Evolutionary conservation across 179 eudicot species (phyloP).

Genomic region (Kewa caespitosa): DNA sequence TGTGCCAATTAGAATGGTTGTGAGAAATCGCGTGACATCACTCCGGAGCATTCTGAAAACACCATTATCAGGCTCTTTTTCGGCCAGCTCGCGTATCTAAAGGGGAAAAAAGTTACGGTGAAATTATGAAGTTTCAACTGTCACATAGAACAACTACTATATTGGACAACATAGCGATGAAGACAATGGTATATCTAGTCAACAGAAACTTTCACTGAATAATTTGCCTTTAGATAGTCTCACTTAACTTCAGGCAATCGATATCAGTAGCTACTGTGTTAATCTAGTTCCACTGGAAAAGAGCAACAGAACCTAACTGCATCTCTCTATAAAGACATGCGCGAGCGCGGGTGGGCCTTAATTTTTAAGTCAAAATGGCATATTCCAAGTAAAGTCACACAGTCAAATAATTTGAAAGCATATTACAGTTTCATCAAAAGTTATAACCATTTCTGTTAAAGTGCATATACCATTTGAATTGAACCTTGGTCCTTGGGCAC

Average conservation of each 20-base stretch:
- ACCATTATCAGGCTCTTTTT: slow-evolving; percentile 83
- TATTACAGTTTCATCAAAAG: no score
- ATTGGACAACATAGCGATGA: neutral
- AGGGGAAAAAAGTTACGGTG: slow-evolving; percentile 1
- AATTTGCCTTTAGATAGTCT: neutral
- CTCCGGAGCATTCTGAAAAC: slow-evolving; percentile 91
- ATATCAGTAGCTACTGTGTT: neutral
- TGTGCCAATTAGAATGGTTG: slow-evolving; percentile 96
- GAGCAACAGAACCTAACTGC: neutral
- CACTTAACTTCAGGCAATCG: neutral
- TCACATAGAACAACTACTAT: neutral
- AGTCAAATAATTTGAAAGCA: no score
- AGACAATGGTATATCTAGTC: neutral
- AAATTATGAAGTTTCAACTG: slow-evolving; percentile 1
- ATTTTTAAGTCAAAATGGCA: no score
- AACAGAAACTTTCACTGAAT: neutral
- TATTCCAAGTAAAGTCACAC: no score
- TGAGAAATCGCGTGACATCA: slow-evolving; percentile 91
- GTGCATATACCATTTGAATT: neutral
- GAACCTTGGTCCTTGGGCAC: neutral
- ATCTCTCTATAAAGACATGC: neutral
- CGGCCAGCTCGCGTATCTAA: slow-evolving; percentile 87
- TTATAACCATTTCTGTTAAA: neutral
- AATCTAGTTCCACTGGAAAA: neutral
- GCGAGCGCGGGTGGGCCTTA: no score